Evolutionary conservation across 2,329 filamentous ascomycete genomes (phyloP).

Genomic region (Nothopassalora personata): DNA sequence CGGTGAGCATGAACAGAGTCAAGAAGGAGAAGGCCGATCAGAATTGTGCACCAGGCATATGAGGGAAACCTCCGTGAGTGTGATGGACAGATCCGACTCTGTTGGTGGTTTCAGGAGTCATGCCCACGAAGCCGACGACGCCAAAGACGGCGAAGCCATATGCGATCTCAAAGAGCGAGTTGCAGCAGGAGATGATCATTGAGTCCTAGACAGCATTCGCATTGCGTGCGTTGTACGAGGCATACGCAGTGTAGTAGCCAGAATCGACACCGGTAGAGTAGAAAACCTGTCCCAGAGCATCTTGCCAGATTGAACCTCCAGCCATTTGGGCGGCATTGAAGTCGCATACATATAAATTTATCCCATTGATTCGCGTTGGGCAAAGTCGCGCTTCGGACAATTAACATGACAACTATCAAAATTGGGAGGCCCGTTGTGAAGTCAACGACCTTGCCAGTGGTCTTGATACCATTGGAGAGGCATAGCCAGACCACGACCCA

Average conservation of each 20-base stretch:
- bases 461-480: slow-evolving; percentile 54
- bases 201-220: slow-evolving; percentile 58
- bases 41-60: slow-evolving; percentile 54
- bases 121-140: slow-evolving; percentile 47
- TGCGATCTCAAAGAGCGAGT: slow-evolving; percentile 53
- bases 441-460: slow-evolving; percentile 57
- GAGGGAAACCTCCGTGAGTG: slow-evolving; percentile 51
- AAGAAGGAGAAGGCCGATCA: slow-evolving; percentile 56
- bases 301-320: slow-evolving; percentile 52
- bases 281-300: slow-evolving; percentile 56
- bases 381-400: slow-evolving; percentile 52
- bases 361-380: slow-evolving; percentile 49
- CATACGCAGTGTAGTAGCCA: slow-evolving; percentile 55
- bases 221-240: slow-evolving; percentile 52
- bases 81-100: slow-evolving; percentile 51
- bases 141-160: slow-evolving; percentile 50
- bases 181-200: slow-evolving; percentile 51
- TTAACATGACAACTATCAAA: slow-evolving; percentile 51
- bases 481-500: slow-evolving; percentile 58
- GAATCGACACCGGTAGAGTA: slow-evolving; percentile 57
- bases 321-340: slow-evolving; percentile 49
- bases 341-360: slow-evolving; percentile 47
- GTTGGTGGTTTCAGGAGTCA: slow-evolving; percentile 39
- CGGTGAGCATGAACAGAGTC: slow-evolving; percentile 50
- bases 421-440: slow-evolving; percentile 58